A percentile compares a stretch with the other conserved stretches of the same genome.
Evolutionary conservation across 1,139 yeast genomes (phyloP).

Genomic region (Kluyveromyces sp.): DNA sequence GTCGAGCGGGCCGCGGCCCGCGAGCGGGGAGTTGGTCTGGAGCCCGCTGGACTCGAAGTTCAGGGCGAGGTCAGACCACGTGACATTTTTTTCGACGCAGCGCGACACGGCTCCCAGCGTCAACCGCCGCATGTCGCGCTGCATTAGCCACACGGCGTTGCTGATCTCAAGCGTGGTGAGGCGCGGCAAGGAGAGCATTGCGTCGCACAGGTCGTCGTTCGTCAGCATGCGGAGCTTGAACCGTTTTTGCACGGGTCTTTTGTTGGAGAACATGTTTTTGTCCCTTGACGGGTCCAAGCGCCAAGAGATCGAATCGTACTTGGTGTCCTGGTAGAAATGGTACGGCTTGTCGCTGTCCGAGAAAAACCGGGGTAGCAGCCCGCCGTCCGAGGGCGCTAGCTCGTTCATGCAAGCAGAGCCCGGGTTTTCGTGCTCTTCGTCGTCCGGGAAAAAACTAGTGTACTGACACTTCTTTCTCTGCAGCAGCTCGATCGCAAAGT

Average conservation of each 20-base stretch:
- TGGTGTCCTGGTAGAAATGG: conserved; percentile 17
- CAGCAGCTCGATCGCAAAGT: conserved; percentile 41
- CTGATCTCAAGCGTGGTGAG: conserved; percentile 19
- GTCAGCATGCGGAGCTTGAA: conserved; percentile 1
- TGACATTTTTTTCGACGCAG: background rate
- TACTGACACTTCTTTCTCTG: conserved; percentile 9
- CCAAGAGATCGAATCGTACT: conserved; percentile 12
- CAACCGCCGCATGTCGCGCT: conserved; percentile 24
- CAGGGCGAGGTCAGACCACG: conserved; percentile 6
- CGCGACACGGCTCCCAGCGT: conserved; percentile 7
- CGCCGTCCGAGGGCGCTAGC: conserved; percentile 10
- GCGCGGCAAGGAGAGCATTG: conserved; percentile 2
- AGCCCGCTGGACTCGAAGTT: conserved; percentile 28
- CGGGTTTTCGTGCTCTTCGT: background rate
- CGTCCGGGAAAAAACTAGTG: conserved; percentile 11
- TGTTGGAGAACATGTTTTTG: conserved; percentile 4
- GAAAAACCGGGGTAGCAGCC: conserved; percentile 21
- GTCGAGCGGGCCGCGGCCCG: conserved; percentile 23
- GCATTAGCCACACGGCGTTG: conserved; percentile 29
- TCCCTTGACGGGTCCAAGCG: conserved; percentile 6
- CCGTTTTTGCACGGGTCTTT: conserved; percentile 1
- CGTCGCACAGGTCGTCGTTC: conserved; percentile 1
- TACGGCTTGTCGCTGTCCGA: conserved; percentile 28
- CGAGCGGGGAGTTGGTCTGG: conserved; percentile 27
- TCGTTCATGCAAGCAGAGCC: no score